Base-by-base conservation (phyloP, 495 filamentous ascomycete genomes). In the Pseudevernia furfuracea region DNA sequence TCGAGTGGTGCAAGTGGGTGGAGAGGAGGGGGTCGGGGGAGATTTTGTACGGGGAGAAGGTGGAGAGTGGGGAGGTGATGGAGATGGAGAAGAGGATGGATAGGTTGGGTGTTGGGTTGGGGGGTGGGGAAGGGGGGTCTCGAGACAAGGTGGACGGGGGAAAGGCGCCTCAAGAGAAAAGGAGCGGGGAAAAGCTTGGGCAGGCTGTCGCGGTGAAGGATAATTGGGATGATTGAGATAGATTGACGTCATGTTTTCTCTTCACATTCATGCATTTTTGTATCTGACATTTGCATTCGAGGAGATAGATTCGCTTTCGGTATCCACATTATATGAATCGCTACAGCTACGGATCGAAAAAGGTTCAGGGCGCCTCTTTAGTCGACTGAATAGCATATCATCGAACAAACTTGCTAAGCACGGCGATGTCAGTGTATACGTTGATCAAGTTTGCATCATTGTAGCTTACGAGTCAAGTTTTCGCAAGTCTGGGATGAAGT, bases 1-100 rank as follows among this genome's bases (percentile, higher is more conserved):
- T 71, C 34, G 49, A 57, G 25, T 71, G 58, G 57, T 36, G 68
- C 23, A 60, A 43, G 77, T 97, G 94, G 58, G 89, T 77, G 2
- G 81, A 72, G 84, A 80, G 68, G 39, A 41, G 32, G 55, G 59
- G 15, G 41, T 30, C 34, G 32, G 55, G 39, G 14, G 34, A 34
- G 61, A 43, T 32, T 49, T 34, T 49, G 61, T 25, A 44, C 38
- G 65, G 37, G 36, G 48, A 48, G 25, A 48, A 38, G 34, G 57
- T 59, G 63, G 41, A 41, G 67, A 48, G 37, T 25, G 60, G 36
- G 19, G 48, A 53, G 19, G 43, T 25, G 37, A 17, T 25, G 52
- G 61, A 62, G 61, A 46, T 52, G 37, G 62, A 41, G 58, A 36
- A 8, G 19, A 56, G 52, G 32, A 53, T n/a, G 36, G 60, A 43